Evolutionary conservation across 768 basidiomycete genomes (phyloP).

Genomic region (Hebeloma cylindrosporum): DNA sequence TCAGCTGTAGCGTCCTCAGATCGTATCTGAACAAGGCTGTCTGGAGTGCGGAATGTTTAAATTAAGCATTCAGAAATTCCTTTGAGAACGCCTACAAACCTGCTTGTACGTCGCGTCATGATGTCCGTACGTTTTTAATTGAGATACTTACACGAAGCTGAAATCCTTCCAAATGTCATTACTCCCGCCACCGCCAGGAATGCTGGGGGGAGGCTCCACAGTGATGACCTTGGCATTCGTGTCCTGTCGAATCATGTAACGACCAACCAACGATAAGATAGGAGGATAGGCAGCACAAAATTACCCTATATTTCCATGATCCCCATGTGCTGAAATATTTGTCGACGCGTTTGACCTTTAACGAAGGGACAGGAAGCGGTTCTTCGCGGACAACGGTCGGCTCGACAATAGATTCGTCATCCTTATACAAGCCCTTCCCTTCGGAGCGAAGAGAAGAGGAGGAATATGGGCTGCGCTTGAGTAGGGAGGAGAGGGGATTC

Average conservation of each 20-base stretch:
- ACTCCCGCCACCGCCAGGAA: constrained; percentile 34
- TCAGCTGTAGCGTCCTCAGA: too few species aligned
- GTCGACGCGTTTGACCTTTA: constrained; percentile 62
- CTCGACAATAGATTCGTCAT: constrained; percentile 35
- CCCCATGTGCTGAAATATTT: constrained; percentile 59
- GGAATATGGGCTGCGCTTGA: constrained; percentile 22
- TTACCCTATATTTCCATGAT: constrained; percentile 55
- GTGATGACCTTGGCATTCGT: constrained; percentile 53
- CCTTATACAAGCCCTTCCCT: constrained; percentile 27
- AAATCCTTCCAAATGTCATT: constrained; percentile 60
- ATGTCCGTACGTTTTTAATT: too few species aligned
- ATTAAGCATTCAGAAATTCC: too few species aligned
- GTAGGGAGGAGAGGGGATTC: constrained; percentile 29
- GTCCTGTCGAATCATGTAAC: constrained; percentile 34
- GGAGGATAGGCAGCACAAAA: neutral
- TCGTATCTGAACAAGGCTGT: too few species aligned
- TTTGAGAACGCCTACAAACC: too few species aligned
- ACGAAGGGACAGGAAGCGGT: constrained; percentile 40
- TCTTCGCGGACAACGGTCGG: constrained; percentile 37
- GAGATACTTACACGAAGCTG: constrained; percentile 46
- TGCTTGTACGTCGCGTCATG: too few species aligned
- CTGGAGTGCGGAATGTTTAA: too few species aligned
- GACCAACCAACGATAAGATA: neutral
- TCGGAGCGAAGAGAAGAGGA: constrained; percentile 12
- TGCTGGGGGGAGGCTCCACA: constrained; percentile 45